Base-by-base conservation (phyloP, 192 early-diverging fungal genomes). In the Podila minutissima region DNA sequence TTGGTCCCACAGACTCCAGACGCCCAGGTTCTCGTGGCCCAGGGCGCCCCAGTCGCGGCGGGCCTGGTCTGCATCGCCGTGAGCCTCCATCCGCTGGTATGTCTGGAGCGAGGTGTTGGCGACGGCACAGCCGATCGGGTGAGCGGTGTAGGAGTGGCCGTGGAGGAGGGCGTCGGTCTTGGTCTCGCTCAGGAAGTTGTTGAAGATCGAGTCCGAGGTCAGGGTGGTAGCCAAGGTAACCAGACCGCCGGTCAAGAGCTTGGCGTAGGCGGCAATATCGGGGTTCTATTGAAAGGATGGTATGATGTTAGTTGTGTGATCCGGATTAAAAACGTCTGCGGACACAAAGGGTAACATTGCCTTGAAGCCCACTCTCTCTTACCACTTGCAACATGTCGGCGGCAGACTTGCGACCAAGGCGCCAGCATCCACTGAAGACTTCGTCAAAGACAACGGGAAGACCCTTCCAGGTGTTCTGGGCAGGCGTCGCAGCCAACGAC, bases 91-190 rank as follows among this genome's bases (percentile, higher is more conserved):
- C 31, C 79, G 13, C 13, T 84, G 83, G 46, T 90, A 89, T 57
- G 83, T 82, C 33, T 89, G 68, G 51, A 95, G 74, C 24, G 88
- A 82, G 4, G 79, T 84, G 9, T 85, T 83, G 28, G 92, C 94
- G 15, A 94, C 93, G 4, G 83, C 82, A 71, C 93, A 95, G 13
- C 93, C 95, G 69, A 94, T 89, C 5, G 95, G 94, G 68, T 95
- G 92, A 17, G 92, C 95, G 31, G 94, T 95, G 72, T 93, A 96
- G 15, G 90, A 92, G 74, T 95, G 95, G 2, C 95, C 95, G 67
- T 96, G 95, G 13, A 96, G 74, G 24, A 96, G 73, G 31, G 91
- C 91, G 33, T 94, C 91, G 2, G 90, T 73, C 69, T 93, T 94
- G 31, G 74, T 77, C 19, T 90, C 74, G 19, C 87, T 89, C 59